phyloP scores from a whole-genome alignment of 192 early-diverging fungal genomes.

The Spizellomyces sp. region DNA sequence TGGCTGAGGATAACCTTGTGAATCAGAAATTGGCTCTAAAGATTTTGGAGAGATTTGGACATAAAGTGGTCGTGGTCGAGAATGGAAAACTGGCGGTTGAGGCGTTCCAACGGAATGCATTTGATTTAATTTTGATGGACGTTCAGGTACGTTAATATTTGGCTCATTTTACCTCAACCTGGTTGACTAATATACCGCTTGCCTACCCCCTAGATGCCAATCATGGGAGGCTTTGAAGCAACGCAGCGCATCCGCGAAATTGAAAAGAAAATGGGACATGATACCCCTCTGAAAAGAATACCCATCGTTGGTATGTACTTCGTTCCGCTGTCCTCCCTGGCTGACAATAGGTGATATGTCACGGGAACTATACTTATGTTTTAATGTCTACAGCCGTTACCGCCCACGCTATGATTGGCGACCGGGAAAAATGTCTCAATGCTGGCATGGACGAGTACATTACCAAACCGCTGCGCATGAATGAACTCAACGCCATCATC shows the following conservation, averaged over 20 bases:
- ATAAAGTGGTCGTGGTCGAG: constrained; percentile 73
- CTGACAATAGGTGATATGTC: too few relatives aligned
- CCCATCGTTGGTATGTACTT: constrained; percentile 55
- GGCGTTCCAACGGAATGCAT: constrained; percentile 58
- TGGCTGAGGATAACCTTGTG: constrained; percentile 86
- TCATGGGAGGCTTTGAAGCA: constrained; percentile 88
- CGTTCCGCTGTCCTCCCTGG: too few relatives aligned
- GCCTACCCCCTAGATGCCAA: constrained; percentile 59
- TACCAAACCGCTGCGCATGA: constrained; percentile 64
- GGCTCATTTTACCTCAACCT: background rate
- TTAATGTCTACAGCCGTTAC: constrained; percentile 63
- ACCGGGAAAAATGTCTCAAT: constrained; percentile 81
- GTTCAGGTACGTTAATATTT: constrained; percentile 38
- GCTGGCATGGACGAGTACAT: constrained; percentile 83
- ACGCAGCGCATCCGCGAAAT: constrained; percentile 76
- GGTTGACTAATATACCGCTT: background rate
- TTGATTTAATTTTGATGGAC: constrained; percentile 81
- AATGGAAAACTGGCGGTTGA: constrained; percentile 77
- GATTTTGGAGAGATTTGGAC: constrained; percentile 54
- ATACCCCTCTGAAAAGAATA: constrained; percentile 57
- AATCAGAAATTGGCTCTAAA: constrained; percentile 67
- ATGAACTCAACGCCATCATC: constrained; percentile 68
- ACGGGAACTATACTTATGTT: too few relatives aligned
- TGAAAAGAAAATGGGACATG: constrained; percentile 54
- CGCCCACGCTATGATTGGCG: constrained; percentile 89